These are phyloP conservation scores for Scleroderma bovista DNA, from an alignment of 768 basidiomycete species.

Conservation along the genomic window DNA sequence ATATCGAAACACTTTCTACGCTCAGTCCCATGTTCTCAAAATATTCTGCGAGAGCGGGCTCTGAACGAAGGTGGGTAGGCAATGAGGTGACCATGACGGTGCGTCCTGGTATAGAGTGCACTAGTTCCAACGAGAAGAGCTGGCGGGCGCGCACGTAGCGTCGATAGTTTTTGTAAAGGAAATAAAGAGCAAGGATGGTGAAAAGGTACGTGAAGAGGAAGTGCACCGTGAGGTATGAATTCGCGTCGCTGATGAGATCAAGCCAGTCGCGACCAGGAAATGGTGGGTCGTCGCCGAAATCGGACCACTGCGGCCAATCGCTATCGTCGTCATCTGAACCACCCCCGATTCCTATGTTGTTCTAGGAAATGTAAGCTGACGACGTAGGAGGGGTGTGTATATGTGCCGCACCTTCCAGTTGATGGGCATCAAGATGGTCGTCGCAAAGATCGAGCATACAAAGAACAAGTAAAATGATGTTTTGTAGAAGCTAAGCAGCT, in stretches of 20 bases:
- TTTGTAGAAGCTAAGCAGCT: slow-evolving; percentile 95
- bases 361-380: slow-evolving; percentile 34
- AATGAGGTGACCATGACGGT: slow-evolving; percentile 86
- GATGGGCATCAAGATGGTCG: slow-evolving; percentile 86
- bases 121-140: slow-evolving; percentile 89
- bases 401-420: slow-evolving; percentile 78
- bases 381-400: not conserved
- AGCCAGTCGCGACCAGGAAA: slow-evolving; percentile 59
- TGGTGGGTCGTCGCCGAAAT: slow-evolving; percentile 14
- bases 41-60: slow-evolving; percentile 84
- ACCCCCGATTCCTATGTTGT: slow-evolving; percentile 67
- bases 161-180: slow-evolving; percentile 84
- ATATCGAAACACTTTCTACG: slow-evolving; percentile 91
- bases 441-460: slow-evolving; percentile 75
- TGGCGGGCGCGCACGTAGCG: slow-evolving; percentile 88
- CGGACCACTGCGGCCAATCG: slow-evolving; percentile 41
- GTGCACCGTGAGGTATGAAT: slow-evolving; percentile 84
- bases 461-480: slow-evolving; percentile 92
- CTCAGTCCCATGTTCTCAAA: slow-evolving; percentile 84
- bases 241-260: slow-evolving; percentile 86
- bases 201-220: slow-evolving; percentile 93
- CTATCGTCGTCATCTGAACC: slow-evolving; percentile 33
- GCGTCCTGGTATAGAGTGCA: slow-evolving; percentile 90
- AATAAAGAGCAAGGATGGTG: slow-evolving; percentile 78
- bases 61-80: slow-evolving; percentile 79